Conservation (phyloP, 2,329 filamentous ascomycete genomes). For the Sclerotinia borealis region DNA sequence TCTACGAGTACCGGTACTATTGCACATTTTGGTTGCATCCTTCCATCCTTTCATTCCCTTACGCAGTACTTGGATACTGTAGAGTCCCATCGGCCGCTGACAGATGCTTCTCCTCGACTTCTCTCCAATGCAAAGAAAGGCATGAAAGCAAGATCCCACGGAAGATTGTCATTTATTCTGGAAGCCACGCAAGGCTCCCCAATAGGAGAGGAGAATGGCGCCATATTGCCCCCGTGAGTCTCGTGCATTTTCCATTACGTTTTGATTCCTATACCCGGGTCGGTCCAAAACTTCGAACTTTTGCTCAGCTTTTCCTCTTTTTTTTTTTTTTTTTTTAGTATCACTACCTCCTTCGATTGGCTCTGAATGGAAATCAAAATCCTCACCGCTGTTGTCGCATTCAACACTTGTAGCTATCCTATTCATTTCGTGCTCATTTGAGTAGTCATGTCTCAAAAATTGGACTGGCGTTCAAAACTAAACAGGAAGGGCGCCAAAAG, state of each 20-base stretch:
- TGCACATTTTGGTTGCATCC: neutral
- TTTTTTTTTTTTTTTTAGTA: neutral
- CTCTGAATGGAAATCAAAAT: slow-evolving; percentile 1
- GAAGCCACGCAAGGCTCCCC: neutral
- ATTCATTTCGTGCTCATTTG: neutral
- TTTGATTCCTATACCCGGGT: slow-evolving; percentile 6
- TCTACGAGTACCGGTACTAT: no score
- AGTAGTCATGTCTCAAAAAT: neutral
- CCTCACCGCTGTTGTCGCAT: slow-evolving; percentile 1
- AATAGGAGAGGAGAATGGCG: slow-evolving; percentile 6
- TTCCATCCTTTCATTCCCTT: neutral
- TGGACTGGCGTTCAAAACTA: neutral
- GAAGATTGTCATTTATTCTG: neutral
- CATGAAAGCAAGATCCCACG: neutral
- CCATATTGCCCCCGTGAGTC: slow-evolving; percentile 5
- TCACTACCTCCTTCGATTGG: slow-evolving; percentile 1
- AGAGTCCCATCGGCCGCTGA: neutral
- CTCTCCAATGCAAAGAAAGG: neutral
- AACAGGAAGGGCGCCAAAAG: neutral
- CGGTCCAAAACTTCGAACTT: slow-evolving; percentile 1
- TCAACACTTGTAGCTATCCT: neutral
- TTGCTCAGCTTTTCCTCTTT: neutral
- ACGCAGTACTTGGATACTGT: neutral
- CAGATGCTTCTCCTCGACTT: neutral
- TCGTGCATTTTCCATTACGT: slow-evolving; percentile 13